Conservation (phyloP, 2,329 filamentous ascomycete genomes). For the Arthrobotrys iridis region DNA sequence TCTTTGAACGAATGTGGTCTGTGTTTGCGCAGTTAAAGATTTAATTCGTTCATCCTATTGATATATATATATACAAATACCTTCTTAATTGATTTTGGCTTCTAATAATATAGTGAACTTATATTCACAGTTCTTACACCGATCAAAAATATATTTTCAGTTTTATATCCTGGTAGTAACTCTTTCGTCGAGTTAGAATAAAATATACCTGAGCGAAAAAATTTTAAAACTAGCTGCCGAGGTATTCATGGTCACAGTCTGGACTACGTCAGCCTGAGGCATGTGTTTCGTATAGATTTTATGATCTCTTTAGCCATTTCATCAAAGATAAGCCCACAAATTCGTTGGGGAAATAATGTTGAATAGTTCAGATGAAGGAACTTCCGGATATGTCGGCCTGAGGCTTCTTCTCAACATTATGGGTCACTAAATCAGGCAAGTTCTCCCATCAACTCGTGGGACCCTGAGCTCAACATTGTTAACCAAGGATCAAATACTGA, state of each 20-base stretch:
- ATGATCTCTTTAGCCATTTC: not conserved
- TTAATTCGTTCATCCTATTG: too few relatives aligned
- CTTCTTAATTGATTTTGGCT: too few relatives aligned
- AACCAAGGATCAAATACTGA: not conserved
- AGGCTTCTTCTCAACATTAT: not conserved
- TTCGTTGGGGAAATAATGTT: constrained; percentile 5
- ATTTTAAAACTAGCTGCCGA: too few relatives aligned
- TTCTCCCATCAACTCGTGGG: not conserved
- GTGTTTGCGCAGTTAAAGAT: not conserved
- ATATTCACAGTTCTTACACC: too few relatives aligned
- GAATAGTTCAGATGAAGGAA: not conserved
- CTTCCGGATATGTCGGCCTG: constrained; percentile 4
- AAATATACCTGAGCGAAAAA: too few relatives aligned
- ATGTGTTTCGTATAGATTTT: not conserved
- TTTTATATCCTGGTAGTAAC: too few relatives aligned
- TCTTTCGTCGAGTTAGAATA: too few relatives aligned
- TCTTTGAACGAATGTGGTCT: not conserved
- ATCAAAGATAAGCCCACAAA: not conserved
- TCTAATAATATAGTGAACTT: too few relatives aligned
- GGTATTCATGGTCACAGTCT: too few relatives aligned
- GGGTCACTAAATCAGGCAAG: not conserved
- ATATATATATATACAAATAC: too few relatives aligned
- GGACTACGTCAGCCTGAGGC: not conserved
- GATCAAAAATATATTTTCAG: too few relatives aligned
- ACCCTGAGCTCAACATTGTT: not conserved